Evolutionary conservation across 345 rosid genomes (phyloP).

Genomic region (Cardamine resedifolia): DNA sequence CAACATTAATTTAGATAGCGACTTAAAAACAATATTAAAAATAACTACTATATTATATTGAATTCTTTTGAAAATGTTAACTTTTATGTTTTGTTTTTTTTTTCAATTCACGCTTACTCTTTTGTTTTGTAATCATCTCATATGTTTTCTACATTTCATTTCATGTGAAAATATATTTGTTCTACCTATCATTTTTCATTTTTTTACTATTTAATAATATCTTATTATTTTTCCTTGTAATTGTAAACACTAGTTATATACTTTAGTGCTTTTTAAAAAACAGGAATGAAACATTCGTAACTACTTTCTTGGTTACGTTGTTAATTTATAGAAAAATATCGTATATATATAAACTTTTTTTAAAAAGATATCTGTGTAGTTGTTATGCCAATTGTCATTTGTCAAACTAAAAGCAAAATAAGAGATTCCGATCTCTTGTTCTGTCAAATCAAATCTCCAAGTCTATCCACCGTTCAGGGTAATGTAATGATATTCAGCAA

Average conservation of each 20-base stretch:
- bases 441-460: slow-evolving; percentile 38
- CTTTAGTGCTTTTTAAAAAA: neutral
- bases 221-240: neutral
- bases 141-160: neutral
- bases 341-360: neutral
- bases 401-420: slow-evolving; percentile 24
- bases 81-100: neutral
- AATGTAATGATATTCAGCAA: slow-evolving; percentile 15
- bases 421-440: slow-evolving; percentile 33
- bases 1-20: neutral
- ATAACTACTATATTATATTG: neutral
- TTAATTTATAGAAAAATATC: neutral
- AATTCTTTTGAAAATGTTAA: neutral
- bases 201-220: neutral
- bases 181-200: neutral
- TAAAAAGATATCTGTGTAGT: neutral
- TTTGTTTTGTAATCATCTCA: neutral
- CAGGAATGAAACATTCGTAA: neutral
- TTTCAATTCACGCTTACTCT: neutral
- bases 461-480: slow-evolving; percentile 24
- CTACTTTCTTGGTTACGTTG: neutral
- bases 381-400: slow-evolving; percentile 23
- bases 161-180: neutral
- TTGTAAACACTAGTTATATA: neutral
- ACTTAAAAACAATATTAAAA: neutral